Base-by-base conservation (phyloP, 2,329 filamentous ascomycete species). In the Diaporthe vaccinii region DNA sequence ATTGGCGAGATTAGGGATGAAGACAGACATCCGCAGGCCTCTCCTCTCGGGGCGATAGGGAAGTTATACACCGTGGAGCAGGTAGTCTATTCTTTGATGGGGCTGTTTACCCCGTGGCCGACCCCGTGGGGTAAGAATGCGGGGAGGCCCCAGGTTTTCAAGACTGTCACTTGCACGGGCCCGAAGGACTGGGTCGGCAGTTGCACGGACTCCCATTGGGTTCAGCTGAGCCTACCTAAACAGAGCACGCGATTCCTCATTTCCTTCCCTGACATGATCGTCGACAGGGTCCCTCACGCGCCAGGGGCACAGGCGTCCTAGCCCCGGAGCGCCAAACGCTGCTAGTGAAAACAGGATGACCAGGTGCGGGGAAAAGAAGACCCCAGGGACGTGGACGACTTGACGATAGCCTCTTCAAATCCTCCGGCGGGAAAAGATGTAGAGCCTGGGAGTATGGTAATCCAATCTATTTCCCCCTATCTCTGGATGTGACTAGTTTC, bases 121-220 rank as follows among this genome's bases (percentile, higher is more conserved):
- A 49, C 65, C 65, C 65, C 65, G 46, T 68, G 65, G 65, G 65
- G 65, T 68, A 68, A 68, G 28, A 39, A 53, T 68, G 65, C 65
- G 65, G 65, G 57, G 65, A 12, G 20, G 22, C 46, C 44, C 62
- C 46, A 53, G 46, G 62, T 25, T 68, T 51, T 51, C 28, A 25
- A 25, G 22, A 51, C 62, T 39, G 65, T 28, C 46, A 41, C 31
- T 31, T 20, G 46, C 12, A 39, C 65, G 22, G 20, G 49, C 65
- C 65, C 65, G 65, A 53, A 68, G 31, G 41, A 53, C 46, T 68
- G 46, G 65, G 31, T 68, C 65, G 65, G 65, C 65, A 68, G 31
- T 68, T 68, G 65, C 65, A 68, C 65, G 46, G 46, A 68, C 46
- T 53, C 62, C 62, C 62, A 53, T 68, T 53, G 31, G 62, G 15